These are phyloP conservation scores for Macrolepiota albuminosa DNA, from an alignment of 768 basidiomycete genomes.

Conservation along the genomic window DNA sequence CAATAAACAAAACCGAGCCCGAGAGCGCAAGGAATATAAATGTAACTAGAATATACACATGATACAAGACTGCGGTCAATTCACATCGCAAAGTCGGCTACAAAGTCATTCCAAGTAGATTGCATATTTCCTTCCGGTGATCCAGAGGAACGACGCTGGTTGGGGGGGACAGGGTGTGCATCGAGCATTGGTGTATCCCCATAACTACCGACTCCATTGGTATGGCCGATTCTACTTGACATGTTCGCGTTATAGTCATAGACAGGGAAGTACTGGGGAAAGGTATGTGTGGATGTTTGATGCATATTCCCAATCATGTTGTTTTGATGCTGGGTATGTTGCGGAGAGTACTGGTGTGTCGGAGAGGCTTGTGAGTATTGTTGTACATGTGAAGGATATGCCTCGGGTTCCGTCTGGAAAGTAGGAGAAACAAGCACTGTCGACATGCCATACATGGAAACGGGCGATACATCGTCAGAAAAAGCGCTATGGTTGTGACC, in stretches of 20 bases:
- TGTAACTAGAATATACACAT: background rate
- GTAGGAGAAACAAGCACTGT: conserved; percentile 26
- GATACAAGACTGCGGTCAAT: background rate
- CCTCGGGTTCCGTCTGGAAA: conserved; percentile 29
- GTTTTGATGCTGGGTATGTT: conserved; percentile 18
- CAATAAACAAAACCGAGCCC: background rate
- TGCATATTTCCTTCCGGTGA: conserved; percentile 62
- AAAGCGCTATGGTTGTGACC: conserved; percentile 9
- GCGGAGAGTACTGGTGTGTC: conserved; percentile 9
- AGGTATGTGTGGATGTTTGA: conserved; percentile 19
- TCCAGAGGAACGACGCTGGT: conserved; percentile 40
- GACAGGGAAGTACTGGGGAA: conserved; percentile 73
- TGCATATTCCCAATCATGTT: conserved; percentile 10
- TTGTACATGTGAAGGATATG: conserved; percentile 28
- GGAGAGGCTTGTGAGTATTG: conserved; percentile 17
- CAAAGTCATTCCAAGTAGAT: conserved; percentile 62
- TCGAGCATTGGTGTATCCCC: conserved; percentile 32
- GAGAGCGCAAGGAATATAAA: background rate
- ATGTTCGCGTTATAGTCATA: conserved; percentile 58
- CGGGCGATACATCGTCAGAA: conserved; percentile 34
- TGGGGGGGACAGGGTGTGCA: conserved; percentile 31
- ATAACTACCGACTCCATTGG: conserved; percentile 17
- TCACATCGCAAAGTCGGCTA: conserved; percentile 37
- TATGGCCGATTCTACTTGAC: conserved; percentile 15
- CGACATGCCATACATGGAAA: conserved; percentile 44